Conservation (phyloP, 2,329 filamentous ascomycete genomes). For the Pestalotiopsis sp. region DNA sequence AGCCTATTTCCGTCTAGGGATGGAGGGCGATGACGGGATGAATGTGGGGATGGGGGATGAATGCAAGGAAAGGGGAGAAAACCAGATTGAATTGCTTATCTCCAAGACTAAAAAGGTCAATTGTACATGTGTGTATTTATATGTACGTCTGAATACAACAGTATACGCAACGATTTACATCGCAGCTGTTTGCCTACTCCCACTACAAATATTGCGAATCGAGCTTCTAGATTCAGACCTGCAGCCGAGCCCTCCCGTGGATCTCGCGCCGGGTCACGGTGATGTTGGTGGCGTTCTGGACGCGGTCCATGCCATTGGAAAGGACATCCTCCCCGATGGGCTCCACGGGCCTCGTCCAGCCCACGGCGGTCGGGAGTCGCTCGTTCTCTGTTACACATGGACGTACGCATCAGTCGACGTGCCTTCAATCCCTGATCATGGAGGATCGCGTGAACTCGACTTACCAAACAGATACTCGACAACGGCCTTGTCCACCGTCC, state of each 20-base stretch:
- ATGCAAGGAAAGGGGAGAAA: no score
- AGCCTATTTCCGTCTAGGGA: conserved; percentile 30
- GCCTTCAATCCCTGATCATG: neutral
- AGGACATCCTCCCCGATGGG: neutral
- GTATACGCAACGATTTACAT: no score
- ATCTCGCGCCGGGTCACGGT: neutral
- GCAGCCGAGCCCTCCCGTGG: neutral
- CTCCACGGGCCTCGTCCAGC: neutral
- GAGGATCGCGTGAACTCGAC: neutral
- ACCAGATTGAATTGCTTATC: no score
- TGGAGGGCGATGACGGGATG: neutral
- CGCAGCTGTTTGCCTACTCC: no score
- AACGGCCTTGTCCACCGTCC: conserved; percentile 16
- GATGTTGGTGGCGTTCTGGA: neutral
- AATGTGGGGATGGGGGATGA: neutral
- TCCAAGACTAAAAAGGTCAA: no score
- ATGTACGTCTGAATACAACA: no score
- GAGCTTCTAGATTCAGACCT: neutral
- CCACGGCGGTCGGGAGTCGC: neutral
- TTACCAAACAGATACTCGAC: conserved; percentile 24
- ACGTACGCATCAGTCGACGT: neutral
- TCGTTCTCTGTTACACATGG: neutral
- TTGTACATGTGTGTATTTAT: no score
- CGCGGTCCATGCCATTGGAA: neutral
- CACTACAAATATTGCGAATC: no score